Conservation (phyloP, 1,284 basidiomycete genomes). For the Ustilago shanxiensis region DNA sequence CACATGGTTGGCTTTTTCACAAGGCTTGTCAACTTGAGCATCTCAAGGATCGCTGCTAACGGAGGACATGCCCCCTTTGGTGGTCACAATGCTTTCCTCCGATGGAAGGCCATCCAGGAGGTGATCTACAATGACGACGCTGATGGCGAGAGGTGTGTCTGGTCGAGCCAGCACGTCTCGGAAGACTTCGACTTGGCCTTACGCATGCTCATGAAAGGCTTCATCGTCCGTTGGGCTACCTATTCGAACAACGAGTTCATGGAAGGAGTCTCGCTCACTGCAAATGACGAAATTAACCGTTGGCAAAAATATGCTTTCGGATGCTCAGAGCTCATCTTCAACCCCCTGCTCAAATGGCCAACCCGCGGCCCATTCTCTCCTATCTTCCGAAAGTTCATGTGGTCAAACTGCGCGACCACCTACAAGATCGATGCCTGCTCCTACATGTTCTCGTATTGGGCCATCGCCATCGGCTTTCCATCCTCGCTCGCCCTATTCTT, state of each 20-base stretch:
- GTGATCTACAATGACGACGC: constrained; percentile 78
- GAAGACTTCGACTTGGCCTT: constrained; percentile 84
- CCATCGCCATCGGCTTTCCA: constrained; percentile 78
- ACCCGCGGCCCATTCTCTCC: constrained; percentile 80
- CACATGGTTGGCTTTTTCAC: constrained; percentile 84
- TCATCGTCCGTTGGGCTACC: constrained; percentile 84
- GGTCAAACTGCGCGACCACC: constrained; percentile 72
- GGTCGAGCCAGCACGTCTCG: constrained; percentile 83
- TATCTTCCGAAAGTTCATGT: constrained; percentile 80
- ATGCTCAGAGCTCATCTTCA: constrained; percentile 70
- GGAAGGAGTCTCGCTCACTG: constrained; percentile 82
- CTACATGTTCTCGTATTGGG: constrained; percentile 85
- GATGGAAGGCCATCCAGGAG: constrained; percentile 86
- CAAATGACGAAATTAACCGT: constrained; percentile 82
- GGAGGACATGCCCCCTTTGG: constrained; percentile 78
- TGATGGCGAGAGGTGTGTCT: constrained; percentile 79
- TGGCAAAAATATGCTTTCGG: constrained; percentile 91
- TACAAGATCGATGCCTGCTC: constrained; percentile 79
- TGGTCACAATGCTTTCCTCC: constrained; percentile 87
- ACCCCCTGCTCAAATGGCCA: constrained; percentile 76
- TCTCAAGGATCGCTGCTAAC: constrained; percentile 71
- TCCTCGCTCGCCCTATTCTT: constrained; percentile 80
- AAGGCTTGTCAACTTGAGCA: constrained; percentile 51
- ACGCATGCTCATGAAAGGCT: constrained; percentile 71
- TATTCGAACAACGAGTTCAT: constrained; percentile 84